Conservation (phyloP, 2,329 filamentous ascomycete genomes). For the Botryotinia convoluta region DNA sequence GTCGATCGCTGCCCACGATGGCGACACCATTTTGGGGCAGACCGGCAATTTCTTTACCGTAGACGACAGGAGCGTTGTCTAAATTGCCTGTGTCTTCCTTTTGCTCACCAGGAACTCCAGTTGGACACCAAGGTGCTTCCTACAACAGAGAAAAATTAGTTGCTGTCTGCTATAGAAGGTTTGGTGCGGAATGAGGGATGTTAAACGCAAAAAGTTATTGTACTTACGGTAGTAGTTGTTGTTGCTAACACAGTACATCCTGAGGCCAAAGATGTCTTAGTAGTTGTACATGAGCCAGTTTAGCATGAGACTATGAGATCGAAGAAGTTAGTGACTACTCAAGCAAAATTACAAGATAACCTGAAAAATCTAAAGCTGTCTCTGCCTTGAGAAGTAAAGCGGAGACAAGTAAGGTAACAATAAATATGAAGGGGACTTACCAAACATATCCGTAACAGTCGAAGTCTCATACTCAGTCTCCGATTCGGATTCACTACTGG, state of each 20-base stretch:
- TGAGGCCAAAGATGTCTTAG: neutral
- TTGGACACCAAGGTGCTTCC: conserved; percentile 3
- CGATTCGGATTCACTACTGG: neutral
- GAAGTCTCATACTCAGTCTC: neutral
- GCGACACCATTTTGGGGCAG: neutral
- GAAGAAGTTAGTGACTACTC: neutral
- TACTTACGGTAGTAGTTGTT: neutral
- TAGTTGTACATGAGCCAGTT: neutral
- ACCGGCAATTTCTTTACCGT: neutral
- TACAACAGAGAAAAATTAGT: neutral
- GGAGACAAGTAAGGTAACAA: neutral
- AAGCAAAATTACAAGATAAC: neutral
- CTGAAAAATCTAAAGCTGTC: neutral
- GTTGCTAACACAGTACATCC: neutral
- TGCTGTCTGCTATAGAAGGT: neutral
- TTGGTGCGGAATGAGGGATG: neutral
- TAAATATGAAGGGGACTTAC: neutral
- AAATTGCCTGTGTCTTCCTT: neutral
- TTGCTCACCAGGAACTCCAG: neutral
- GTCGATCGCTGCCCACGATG: neutral
- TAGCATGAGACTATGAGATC: neutral
- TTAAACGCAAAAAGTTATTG: neutral
- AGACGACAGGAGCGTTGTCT: neutral
- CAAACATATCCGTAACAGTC: conserved; percentile 6
- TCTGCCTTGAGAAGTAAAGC: neutral